A percentile compares a stretch with the other conserved stretches of the same genome.
Evolutionary conservation across 2,329 filamentous ascomycete species (phyloP).

Genomic region (Aspergillus fumigatus): DNA sequence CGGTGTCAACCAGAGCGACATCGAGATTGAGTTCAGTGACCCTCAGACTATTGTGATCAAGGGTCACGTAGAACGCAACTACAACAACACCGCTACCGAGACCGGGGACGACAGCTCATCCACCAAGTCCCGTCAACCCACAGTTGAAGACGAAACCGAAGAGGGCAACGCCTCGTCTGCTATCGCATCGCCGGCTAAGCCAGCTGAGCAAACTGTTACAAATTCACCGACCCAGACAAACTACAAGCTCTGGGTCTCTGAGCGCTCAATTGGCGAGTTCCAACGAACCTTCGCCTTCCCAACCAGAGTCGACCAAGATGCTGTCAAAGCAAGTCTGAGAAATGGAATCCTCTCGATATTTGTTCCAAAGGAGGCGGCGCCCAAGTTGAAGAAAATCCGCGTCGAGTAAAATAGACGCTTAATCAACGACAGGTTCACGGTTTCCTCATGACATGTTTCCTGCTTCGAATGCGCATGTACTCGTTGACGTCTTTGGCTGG

Average conservation of each 20-base stretch:
- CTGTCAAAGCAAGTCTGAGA: constrained; percentile 55
- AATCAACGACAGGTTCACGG: neutral
- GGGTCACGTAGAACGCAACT: constrained; percentile 35
- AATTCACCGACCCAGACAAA: constrained; percentile 13
- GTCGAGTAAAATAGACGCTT: constrained; percentile 28
- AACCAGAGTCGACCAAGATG: constrained; percentile 52
- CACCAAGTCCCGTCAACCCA: constrained; percentile 39
- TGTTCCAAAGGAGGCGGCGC: constrained; percentile 52
- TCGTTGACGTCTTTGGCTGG: neutral
- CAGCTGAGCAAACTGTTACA: constrained; percentile 21
- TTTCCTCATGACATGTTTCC: neutral
- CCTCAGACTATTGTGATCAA: constrained; percentile 42
- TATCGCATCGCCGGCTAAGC: constrained; percentile 6
- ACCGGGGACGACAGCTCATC: constrained; percentile 17
- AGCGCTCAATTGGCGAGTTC: constrained; percentile 56
- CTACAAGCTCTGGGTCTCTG: constrained; percentile 53
- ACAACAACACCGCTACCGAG: constrained; percentile 18
- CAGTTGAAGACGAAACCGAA: constrained; percentile 52
- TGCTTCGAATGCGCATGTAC: neutral
- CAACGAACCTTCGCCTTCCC: constrained; percentile 55
- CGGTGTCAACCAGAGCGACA: constrained; percentile 39
- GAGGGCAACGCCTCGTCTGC: constrained; percentile 14
- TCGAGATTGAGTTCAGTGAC: constrained; percentile 46
- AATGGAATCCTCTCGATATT: constrained; percentile 54
- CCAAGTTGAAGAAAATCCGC: constrained; percentile 48